Evolutionary conservation across 2,329 filamentous ascomycete genomes (phyloP).

Genomic region (Aspergillus sp.): DNA sequence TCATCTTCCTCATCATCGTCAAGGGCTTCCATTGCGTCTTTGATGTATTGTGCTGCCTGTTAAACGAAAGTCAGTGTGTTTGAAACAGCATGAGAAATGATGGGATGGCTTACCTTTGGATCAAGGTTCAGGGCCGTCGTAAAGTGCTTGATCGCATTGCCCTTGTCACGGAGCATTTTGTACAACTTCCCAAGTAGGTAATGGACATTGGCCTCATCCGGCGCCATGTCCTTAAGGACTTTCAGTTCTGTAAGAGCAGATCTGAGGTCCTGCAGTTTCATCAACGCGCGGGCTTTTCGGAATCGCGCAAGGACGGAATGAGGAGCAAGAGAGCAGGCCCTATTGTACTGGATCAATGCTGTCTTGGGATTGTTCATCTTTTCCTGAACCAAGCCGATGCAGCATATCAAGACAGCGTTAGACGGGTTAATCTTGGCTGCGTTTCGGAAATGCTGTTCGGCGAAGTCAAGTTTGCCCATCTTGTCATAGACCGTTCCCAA

Average conservation of each 20-base stretch:
- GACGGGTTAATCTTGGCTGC: slow-evolving; percentile 89
- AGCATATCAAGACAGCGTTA: slow-evolving; percentile 88
- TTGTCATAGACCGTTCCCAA: slow-evolving; percentile 80
- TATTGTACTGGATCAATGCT: slow-evolving; percentile 77
- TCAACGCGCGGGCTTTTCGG: slow-evolving; percentile 85
- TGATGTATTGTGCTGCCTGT: slow-evolving; percentile 89
- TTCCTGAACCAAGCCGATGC: slow-evolving; percentile 86
- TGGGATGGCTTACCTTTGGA: slow-evolving; percentile 71
- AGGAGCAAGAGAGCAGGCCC: slow-evolving; percentile 79
- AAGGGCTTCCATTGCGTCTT: slow-evolving; percentile 91
- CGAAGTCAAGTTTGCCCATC: slow-evolving; percentile 85
- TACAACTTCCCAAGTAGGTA: slow-evolving; percentile 76
- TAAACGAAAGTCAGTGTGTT: slow-evolving; percentile 11
- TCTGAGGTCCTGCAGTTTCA: slow-evolving; percentile 69
- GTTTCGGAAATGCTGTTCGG: slow-evolving; percentile 85
- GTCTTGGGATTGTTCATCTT: slow-evolving; percentile 78
- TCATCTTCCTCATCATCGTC: slow-evolving; percentile 68
- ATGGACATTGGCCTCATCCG: slow-evolving; percentile 93
- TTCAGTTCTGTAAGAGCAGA: slow-evolving; percentile 79
- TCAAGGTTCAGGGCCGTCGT: slow-evolving; percentile 94
- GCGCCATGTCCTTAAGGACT: slow-evolving; percentile 85
- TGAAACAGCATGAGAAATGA: neutral
- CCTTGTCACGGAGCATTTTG: slow-evolving; percentile 60
- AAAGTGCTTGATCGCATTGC: slow-evolving; percentile 85
- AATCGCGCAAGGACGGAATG: slow-evolving; percentile 80